Base-by-base conservation (phyloP, 2,329 filamentous ascomycete species). In the Fusarium beomiforme region DNA sequence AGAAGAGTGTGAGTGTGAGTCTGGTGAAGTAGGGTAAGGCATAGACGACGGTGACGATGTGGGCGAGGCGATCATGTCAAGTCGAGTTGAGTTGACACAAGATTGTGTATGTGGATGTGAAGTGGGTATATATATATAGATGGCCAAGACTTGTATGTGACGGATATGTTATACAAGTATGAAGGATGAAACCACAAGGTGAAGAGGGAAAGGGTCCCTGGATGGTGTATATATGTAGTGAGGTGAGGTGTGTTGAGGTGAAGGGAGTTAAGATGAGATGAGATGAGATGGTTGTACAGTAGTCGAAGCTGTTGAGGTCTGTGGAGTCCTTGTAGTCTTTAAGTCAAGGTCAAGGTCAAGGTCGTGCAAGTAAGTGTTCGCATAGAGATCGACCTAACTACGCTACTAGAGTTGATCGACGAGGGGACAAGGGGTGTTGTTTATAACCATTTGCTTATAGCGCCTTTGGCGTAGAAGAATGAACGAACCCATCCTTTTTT, bases 381-480 rank as follows among this genome's bases (percentile, higher is more conserved):
- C 72, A 76, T 76, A 60, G 72, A 72, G 74, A 76, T 76, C 74
- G 67, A 50, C 65, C 69, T 65, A 76, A 60, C 59, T 64, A 53
- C 37, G 37, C 57, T 64, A 76, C 63, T 67, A 63, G 56, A 67
- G 61, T 55, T 76, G 74, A 76, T 76, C 72, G 74, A 71, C 72
- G 63, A 55, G 51, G 29, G 67, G 68, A 58, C 68, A 69, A 62
- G 68, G 68, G 68, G 68, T 71, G 67, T 71, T 71, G 69, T 46
- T 69, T 71, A 71, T 71, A 71, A 67, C 49, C 54, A 71, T 70
- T 70, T 50, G 54, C 47, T 26, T 54, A 55, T 71, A 19, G 68
- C 68, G 68, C 69, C 56, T 58, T 51, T 67, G 67, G 66, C 46
- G 65, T 70, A 50, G 64, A 59, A 59, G 47, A 64, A 64, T 21